A percentile compares a stretch with the other conserved stretches of the same genome.
Evolutionary conservation across 129 eudicot species (phyloP).

Genomic region (Pittosporum tobira): DNA sequence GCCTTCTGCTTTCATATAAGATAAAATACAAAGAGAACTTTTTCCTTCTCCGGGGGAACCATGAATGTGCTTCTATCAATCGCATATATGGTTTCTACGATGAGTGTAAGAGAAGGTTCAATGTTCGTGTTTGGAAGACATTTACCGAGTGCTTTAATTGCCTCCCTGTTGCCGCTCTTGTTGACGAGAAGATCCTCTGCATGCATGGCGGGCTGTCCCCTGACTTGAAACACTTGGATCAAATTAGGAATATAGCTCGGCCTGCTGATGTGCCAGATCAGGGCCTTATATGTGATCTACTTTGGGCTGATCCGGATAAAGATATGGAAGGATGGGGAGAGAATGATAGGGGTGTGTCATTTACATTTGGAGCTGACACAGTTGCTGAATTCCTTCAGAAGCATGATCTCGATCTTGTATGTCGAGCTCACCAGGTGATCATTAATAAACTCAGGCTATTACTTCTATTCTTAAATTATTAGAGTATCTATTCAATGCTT

Average conservation of each 20-base stretch:
- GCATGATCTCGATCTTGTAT: constrained; percentile 19
- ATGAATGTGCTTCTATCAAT: constrained; percentile 15
- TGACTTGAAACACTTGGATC: constrained; percentile 18
- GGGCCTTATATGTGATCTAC: constrained; percentile 21
- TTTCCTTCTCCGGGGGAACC: constrained; percentile 19
- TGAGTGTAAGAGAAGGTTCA: constrained; percentile 23
- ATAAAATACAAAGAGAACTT: constrained; percentile 19
- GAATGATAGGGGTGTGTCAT: constrained; percentile 23
- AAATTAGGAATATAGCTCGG: constrained; percentile 21
- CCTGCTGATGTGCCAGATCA: constrained; percentile 22
- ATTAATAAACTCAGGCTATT: neutral
- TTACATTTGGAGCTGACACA: constrained; percentile 15
- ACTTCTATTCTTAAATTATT: too few relatives aligned
- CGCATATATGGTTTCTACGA: constrained; percentile 19
- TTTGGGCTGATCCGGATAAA: constrained; percentile 21
- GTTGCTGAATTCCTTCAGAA: constrained; percentile 20
- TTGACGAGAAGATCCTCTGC: constrained; percentile 22
- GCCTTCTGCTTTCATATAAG: constrained; percentile 17
- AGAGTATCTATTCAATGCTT: too few relatives aligned
- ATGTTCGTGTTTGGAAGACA: constrained; percentile 17
- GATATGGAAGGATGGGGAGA: constrained; percentile 26
- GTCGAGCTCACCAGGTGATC: constrained; percentile 23
- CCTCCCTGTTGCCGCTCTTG: constrained; percentile 12
- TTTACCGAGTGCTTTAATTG: constrained; percentile 15
- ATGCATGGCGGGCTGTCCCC: constrained; percentile 22